Evolutionary conservation across 2,329 filamentous ascomycete genomes (phyloP), one percentile per base, ranked within the genome.

Genomic region (Neofusicoccum kwambonambiense): DNA sequence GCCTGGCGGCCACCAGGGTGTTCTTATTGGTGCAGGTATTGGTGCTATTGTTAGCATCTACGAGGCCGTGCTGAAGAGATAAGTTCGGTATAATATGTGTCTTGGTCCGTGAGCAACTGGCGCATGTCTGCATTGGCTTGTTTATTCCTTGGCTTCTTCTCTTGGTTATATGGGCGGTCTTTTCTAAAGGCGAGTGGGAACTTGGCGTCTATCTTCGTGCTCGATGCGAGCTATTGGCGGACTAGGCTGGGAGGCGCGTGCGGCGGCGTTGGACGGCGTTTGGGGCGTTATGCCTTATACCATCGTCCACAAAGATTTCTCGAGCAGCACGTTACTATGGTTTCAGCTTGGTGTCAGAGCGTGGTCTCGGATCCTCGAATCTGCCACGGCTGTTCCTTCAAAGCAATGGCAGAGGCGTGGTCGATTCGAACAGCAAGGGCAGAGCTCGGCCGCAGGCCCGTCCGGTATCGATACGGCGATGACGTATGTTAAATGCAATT

Each of bases 1-100:
- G 50, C 91, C 89, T 68, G 90, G 89, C 49, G 90, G 90, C 66
- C 91, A 88, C 77, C 83, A 87, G 71, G 89, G 90, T 41, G 80
- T 92, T 56, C 76, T 93, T 54, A 86, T 89, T 39, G 90, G 89
- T 54, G 83, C 88, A 6, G 85, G 84, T 63, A 87, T 94, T 69
- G 89, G 89, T 4, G 85, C 85, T 22, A 72, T 93, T 34, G 82
- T 88, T 54, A 90, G 89, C 68, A 78, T 95, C 68, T 95, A 93
- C 76, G 91, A 94, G 69, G 91, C 90, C 44, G 87, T 91, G 27
- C 78, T 93, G 74, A 89, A 85, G 79, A 91, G 76, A 62, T 77
- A 70, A 41, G 56, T 27, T 51, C 17, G 27, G 44, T 19, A 22
- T 27, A 19, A 11, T 22, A 11, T 22, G 42, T 27, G 22, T 41